Base-by-base conservation (phyloP, 306 rosid genomes). In the Malus asiatica region DNA sequence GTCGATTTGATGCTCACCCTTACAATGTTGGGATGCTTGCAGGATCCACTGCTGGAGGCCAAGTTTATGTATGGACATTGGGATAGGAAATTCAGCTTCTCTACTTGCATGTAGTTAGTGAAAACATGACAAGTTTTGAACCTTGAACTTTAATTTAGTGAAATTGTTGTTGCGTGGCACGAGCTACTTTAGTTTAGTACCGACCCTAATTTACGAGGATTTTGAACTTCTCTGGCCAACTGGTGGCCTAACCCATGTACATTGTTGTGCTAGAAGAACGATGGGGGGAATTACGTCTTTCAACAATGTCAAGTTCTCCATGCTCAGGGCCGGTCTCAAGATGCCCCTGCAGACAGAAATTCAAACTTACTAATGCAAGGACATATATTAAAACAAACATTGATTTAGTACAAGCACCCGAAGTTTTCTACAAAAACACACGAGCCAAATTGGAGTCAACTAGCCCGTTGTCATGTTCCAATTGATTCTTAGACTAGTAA, bases 261-360 rank as follows among this genome's bases (percentile, higher is more conserved):
- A 27, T 61, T 44, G 66, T 58, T 15, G 29, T 71, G 67, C 70
- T 12, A 40, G 40, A 52, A 81, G 73, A 71, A 77, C 13, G 83
- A 74, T 44, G 53, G 69, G 67, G 76, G 76, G 61, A 72, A 48
- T 87, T 88, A 93, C 98, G 73, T 87, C 92, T 73, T 77, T 89
- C 76, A 94, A 38, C 72, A 81, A 61, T 68, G 40, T 44, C 91
- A 94, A 45, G 83, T 85, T 88, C 91, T 94, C 92, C 87, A 72
- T 33, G 86, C 85, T 81, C 77, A 78, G 71, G 63, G 97, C 97
- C 13, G 95, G 97, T 78, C 96, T 90, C 86, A 94, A 87, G 77
- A 94, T 91, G 68, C 98, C 98, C 90, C 98, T 92, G 88, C 80
- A 84, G 80, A 76, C 76, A 88, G 78, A 88, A 87, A 68, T 59